phyloP scores from a whole-genome alignment of 306 rosid genomes.

The Quercus parvula region DNA sequence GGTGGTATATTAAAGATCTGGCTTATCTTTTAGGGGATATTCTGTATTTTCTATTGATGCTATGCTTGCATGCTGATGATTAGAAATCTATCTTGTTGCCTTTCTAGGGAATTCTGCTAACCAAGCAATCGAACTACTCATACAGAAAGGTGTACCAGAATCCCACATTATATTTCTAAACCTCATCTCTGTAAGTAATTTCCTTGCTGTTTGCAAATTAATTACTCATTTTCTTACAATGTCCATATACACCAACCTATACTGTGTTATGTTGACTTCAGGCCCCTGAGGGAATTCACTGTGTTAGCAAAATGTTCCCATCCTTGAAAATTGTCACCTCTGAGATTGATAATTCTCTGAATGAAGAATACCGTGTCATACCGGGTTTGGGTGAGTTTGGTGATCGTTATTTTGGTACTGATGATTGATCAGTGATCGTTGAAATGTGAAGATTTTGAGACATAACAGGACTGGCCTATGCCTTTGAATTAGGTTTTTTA shows the following conservation, averaged over 20 bases:
- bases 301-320: conserved; percentile 81
- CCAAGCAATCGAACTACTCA: conserved; percentile 92
- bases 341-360: conserved; percentile 79
- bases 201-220: conserved; percentile 1
- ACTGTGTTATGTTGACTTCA: conserved; percentile 19
- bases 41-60: not conserved
- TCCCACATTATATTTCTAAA: conserved; percentile 86
- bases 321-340: conserved; percentile 90
- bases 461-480: not conserved
- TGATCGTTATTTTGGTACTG: conserved; percentile 94
- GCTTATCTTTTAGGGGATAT: not conserved
- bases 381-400: conserved; percentile 97
- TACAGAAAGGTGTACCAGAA: conserved; percentile 96
- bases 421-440: conserved; percentile 28
- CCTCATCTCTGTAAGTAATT: conserved; percentile 81
- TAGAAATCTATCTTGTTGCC: conserved; percentile 17
- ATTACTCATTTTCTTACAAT: not conserved
- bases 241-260: conserved; percentile 6
- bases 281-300: conserved; percentile 99
- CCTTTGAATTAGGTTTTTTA: not conserved
- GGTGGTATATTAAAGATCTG: not conserved
- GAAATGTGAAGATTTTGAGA: not conserved
- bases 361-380: conserved; percentile 81
- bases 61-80: conserved; percentile 7
- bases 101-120: conserved; percentile 89